Conservation (phyloP, 1,284 basidiomycete species). For the Boletus hoseneyae region DNA sequence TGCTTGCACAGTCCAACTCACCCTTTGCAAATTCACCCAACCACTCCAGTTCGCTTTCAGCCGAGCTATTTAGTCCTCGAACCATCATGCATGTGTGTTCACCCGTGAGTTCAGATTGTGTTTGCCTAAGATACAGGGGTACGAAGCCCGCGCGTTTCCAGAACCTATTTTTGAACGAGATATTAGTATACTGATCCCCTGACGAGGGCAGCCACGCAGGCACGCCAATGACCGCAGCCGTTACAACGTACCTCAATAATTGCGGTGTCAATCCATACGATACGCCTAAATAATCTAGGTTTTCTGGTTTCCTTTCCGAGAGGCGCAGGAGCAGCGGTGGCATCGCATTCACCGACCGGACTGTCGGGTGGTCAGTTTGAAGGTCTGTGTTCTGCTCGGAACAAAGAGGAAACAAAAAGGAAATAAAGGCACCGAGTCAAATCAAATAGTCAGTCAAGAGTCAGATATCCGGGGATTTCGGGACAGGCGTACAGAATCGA, state of each 20-base stretch:
- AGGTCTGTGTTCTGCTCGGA: slow-evolving; percentile 45
- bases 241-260: slow-evolving; percentile 60
- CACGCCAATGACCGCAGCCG: no score
- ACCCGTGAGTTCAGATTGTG: slow-evolving; percentile 92
- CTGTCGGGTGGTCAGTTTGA: slow-evolving; percentile 69
- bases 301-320: slow-evolving; percentile 87
- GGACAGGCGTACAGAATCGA: slow-evolving; percentile 53
- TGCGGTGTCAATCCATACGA: slow-evolving; percentile 92
- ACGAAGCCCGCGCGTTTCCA: slow-evolving; percentile 95
- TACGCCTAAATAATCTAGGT: slow-evolving; percentile 93
- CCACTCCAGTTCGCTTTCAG: slow-evolving; percentile 70
- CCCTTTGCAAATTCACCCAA: slow-evolving; percentile 88
- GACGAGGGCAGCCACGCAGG: no score
- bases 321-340: slow-evolving; percentile 92
- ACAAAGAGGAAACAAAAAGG: not conserved
- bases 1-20: slow-evolving; percentile 31
- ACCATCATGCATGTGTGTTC: slow-evolving; percentile 97
- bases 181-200: not conserved
- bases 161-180: slow-evolving; percentile 51
- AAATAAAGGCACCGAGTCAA: not conserved
- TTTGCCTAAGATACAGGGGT: slow-evolving; percentile 93
- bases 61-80: slow-evolving; percentile 71
- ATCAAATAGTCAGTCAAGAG: slow-evolving; percentile 6
- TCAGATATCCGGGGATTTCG: not conserved
- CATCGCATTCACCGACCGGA: slow-evolving; percentile 80